phyloP scores from a whole-genome alignment of 1,284 basidiomycete species.

The Trichosporon faecale region DNA sequence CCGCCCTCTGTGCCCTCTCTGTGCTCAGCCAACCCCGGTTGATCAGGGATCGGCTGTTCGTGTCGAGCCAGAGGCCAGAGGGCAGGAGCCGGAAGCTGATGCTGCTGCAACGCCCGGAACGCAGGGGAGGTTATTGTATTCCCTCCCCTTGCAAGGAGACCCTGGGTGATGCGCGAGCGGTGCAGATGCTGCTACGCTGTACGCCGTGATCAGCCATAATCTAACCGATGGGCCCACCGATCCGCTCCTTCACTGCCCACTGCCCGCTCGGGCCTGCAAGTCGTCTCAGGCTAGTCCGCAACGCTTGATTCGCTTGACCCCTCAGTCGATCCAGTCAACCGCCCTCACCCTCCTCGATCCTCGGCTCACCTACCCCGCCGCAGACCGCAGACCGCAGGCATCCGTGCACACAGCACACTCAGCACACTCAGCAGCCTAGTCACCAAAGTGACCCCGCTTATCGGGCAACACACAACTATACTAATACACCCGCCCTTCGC shows the following conservation, averaged over 20 bases:
- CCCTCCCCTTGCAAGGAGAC: neutral
- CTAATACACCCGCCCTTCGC: neutral
- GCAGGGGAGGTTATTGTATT: neutral
- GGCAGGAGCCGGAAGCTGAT: neutral
- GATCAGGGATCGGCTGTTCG: neutral
- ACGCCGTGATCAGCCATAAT: neutral
- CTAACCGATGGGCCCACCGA: neutral
- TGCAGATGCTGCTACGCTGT: neutral
- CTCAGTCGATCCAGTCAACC: constrained; percentile 7
- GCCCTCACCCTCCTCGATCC: neutral
- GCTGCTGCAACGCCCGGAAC: neutral
- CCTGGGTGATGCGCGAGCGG: neutral
- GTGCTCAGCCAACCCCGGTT: neutral
- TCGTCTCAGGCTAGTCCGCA: neutral
- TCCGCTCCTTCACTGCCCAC: neutral
- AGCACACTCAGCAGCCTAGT: neutral
- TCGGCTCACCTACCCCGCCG: neutral
- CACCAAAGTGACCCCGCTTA: neutral
- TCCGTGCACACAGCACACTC: neutral
- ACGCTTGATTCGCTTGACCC: neutral
- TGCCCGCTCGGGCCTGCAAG: neutral
- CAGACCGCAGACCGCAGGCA: neutral
- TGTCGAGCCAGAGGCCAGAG: no score
- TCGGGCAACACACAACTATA: neutral
- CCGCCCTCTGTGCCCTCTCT: no score